Evolutionary conservation across 2,329 filamentous ascomycete genomes (phyloP).

Genomic region (Fusarium cicatricum): DNA sequence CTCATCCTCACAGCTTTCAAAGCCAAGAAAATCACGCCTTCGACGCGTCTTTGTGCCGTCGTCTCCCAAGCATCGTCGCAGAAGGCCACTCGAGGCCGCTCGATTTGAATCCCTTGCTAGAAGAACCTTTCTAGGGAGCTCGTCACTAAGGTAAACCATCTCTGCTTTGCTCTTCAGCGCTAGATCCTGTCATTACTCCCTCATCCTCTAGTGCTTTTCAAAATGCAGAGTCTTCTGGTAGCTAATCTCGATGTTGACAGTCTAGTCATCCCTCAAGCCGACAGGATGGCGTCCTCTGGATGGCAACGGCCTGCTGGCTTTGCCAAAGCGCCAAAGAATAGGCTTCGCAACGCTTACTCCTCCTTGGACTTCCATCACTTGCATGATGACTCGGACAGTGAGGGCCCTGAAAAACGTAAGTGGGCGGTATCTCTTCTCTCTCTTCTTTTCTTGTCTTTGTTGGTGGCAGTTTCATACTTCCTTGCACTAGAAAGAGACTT

Average conservation of each 20-base stretch:
- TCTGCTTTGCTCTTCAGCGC: not conserved
- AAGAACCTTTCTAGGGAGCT: not conserved
- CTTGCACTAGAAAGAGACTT: not conserved
- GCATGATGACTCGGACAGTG: slow-evolving; percentile 1
- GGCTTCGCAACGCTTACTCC: slow-evolving; percentile 20
- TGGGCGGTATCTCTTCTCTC: not conserved
- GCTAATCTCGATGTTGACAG: not conserved
- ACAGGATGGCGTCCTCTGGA: slow-evolving; percentile 17
- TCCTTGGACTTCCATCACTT: not conserved
- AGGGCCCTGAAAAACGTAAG: slow-evolving; percentile 13
- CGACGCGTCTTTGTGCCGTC: not conserved
- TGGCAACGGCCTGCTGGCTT: slow-evolving; percentile 10
- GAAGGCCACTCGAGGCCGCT: not conserved
- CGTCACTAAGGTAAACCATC: slow-evolving; percentile 10
- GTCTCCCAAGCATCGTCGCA: not conserved
- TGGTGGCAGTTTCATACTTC: not conserved
- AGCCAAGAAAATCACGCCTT: not conserved
- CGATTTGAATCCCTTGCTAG: not conserved
- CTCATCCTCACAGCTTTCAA: not conserved
- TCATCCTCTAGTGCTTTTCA: not conserved
- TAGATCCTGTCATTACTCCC: not conserved
- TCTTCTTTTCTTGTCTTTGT: not conserved
- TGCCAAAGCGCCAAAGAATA: not conserved
- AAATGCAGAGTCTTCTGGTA: not conserved
- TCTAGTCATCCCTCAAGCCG: not conserved